Conservation (phyloP, 257 asterid species). For the Solanum pinnatisectum region DNA sequence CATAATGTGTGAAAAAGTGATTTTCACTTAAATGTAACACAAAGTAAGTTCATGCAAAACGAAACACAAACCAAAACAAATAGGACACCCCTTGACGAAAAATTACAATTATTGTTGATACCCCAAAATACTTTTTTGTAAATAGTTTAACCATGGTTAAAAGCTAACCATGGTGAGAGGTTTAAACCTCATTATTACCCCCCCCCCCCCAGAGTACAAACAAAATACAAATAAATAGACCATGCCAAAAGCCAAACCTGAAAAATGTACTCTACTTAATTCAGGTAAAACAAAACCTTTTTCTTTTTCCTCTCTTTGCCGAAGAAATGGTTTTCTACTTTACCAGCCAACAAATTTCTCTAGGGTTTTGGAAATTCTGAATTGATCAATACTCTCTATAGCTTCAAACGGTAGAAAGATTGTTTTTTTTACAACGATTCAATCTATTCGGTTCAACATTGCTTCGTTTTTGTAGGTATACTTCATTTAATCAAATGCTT, state of each 20-base stretch:
- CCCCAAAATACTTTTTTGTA: not conserved
- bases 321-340: not conserved
- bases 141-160: conserved; percentile 9
- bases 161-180: not conserved
- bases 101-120: not conserved
- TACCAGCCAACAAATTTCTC: not conserved
- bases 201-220: not conserved
- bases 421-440: not conserved
- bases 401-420: not conserved
- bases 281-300: not conserved
- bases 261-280: not conserved
- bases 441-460: not conserved
- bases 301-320: not conserved
- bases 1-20: not conserved
- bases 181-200: not conserved
- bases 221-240: not conserved
- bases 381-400: not conserved
- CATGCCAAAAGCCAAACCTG: conserved; percentile 1
- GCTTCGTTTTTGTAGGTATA: not conserved
- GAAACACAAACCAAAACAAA: not conserved
- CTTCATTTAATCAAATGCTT: not conserved
- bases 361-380: not conserved
- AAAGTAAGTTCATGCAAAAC: not conserved
- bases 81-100: not conserved
- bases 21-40: not conserved